Evolutionary conservation across 2,329 filamentous ascomycete genomes (phyloP).

Genomic region (Bretziella fagacearum): DNA sequence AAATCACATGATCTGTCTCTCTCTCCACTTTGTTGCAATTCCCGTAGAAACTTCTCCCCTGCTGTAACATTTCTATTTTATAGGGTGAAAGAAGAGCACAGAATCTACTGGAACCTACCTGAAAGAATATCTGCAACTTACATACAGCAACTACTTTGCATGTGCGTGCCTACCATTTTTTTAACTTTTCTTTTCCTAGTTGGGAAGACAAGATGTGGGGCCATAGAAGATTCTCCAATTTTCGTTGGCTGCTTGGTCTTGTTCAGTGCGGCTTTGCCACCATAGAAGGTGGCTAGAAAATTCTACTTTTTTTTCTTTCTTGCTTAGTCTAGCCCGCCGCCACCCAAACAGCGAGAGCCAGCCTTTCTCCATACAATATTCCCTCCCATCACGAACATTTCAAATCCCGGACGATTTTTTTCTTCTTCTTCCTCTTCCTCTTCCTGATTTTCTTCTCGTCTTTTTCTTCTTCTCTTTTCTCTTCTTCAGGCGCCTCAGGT

Average conservation of each 20-base stretch:
- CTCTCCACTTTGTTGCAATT: too few relatives aligned
- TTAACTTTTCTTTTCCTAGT: neutral
- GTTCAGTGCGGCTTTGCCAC: too few relatives aligned
- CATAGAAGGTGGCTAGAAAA: neutral
- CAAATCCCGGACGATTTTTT: slow-evolving; percentile 7
- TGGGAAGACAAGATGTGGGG: slow-evolving; percentile 1
- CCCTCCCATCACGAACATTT: slow-evolving; percentile 5
- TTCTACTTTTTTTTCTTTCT: slow-evolving; percentile 8
- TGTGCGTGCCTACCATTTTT: neutral
- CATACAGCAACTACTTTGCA: neutral
- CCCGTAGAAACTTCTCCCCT: too few relatives aligned
- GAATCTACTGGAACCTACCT: slow-evolving; percentile 1
- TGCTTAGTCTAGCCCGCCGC: neutral
- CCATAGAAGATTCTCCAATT: slow-evolving; percentile 17
- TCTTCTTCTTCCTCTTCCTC: slow-evolving; percentile 11
- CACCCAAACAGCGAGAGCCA: neutral
- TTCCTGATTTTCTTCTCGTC: slow-evolving; percentile 7
- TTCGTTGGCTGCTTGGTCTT: slow-evolving; percentile 9
- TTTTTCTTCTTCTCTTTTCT: too few relatives aligned
- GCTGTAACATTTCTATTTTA: too few relatives aligned
- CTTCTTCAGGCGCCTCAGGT: slow-evolving; percentile 15
- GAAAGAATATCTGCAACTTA: neutral
- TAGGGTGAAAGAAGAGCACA: neutral
- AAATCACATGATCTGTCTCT: too few relatives aligned
- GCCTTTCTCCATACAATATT: neutral